Evolutionary conservation across 139 green algal genomes (phyloP).

Genomic region (Micractinium sp.): DNA sequence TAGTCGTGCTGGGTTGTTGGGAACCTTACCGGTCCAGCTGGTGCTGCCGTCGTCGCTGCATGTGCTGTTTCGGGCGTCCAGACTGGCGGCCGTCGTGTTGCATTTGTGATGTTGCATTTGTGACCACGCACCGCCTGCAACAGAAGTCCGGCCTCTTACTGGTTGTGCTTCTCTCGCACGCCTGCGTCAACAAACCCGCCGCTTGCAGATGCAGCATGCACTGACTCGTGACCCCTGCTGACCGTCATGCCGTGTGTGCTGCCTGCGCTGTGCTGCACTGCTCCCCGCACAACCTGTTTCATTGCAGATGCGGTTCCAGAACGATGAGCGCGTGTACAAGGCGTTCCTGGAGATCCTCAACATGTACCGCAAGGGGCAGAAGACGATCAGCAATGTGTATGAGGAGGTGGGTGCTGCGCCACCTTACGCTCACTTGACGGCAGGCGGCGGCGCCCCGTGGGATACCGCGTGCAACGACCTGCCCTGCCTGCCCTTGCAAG

Average conservation of each 20-base stretch:
- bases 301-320: constrained; percentile 84
- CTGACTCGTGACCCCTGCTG: not conserved
- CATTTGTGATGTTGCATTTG: not conserved
- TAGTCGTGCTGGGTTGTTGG: not conserved
- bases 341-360: constrained; percentile 99
- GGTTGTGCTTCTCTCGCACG: not conserved
- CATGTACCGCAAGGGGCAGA: constrained; percentile 98
- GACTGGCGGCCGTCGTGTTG: not conserved
- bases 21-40: too few relatives aligned
- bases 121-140: not conserved
- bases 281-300: not conserved
- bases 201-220: too few relatives aligned
- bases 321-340: constrained; percentile 98
- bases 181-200: not conserved
- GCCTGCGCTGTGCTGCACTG: not conserved
- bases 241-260: not conserved
- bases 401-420: constrained; percentile 76
- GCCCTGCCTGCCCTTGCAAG: not conserved
- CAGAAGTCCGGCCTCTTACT: not conserved
- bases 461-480: too few relatives aligned
- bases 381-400: constrained; percentile 97
- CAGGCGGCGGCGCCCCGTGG: not conserved
- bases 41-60: too few relatives aligned
- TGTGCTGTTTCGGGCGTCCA: too few relatives aligned
- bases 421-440: not conserved